Base-by-base conservation (phyloP, 2,329 filamentous ascomycete genomes). In the Neonectria magnoliae region DNA sequence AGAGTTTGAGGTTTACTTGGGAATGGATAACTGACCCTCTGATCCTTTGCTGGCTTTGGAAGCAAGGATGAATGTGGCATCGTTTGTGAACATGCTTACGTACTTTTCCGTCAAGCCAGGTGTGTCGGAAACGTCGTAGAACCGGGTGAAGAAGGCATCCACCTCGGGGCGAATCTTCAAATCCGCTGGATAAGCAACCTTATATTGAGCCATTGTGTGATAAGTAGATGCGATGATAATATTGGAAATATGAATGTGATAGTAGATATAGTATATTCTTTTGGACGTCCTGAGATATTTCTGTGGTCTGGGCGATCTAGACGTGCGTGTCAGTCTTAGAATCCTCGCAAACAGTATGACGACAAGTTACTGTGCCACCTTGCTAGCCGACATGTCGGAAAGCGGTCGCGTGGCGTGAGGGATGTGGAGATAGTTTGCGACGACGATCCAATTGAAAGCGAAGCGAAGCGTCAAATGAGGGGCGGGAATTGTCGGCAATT, bases 71-170 rank as follows among this genome's bases (percentile, higher is more conserved):
- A 78, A 75, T 1, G 68, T 73, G 5, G 77, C 76, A 33, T 78
- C 76, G 4, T 64, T 60, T 0, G 71, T 67, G 57, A 78, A 77
- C 47, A 60, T 55, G 18, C 68, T 62, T 16, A 73, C 73, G 53
- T 79, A 78, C 20, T 69, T 53, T 7, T 77, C 73, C 50, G 76
- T 73, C 6, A 66, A 69, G 14, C 70, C 71, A 0, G 76, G 73
- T 0, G 66, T 76, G 54, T 79, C 77, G 2, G 76, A 78, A 25
- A 72, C 64, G 11, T 58, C 58, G 64, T 76, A 79, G 62, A 79
- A 79, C 70, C 58, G 62, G 25, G 54, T 31, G 25, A 78, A 74
- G 60, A 77, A 78, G 13, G 59, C 38, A 16, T 71, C 66, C 22
- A 74, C 69, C 14, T 67, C 68, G 0, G 69, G 62, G 51, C 73